These are phyloP conservation scores for Phytophthora rubi DNA, from an alignment of 352 stramenopile genomes.

Conservation along the genomic window DNA sequence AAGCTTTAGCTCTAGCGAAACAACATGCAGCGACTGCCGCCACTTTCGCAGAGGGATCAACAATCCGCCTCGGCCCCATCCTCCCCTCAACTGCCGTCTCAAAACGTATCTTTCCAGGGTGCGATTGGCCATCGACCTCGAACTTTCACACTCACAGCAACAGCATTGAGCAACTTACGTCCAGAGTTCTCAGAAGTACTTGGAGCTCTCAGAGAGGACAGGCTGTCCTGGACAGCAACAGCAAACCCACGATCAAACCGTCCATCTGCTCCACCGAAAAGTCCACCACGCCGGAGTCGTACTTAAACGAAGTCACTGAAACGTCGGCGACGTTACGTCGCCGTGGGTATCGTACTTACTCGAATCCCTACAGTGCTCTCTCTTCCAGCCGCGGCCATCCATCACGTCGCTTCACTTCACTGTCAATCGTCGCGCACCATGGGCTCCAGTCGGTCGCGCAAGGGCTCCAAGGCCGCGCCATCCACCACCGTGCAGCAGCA, in stretches of 20 bases:
- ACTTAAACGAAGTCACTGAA: background rate
- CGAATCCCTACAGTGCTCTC: background rate
- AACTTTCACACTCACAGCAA: background rate
- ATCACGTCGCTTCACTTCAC: background rate
- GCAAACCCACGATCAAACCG: background rate
- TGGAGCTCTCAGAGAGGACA: background rate
- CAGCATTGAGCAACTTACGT: background rate
- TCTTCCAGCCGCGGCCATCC: slow-evolving; percentile 1
- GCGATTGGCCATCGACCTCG: background rate
- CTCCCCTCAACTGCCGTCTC: background rate
- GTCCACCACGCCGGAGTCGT: background rate
- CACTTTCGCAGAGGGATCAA: background rate
- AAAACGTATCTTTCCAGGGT: background rate
- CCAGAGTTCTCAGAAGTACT: background rate
- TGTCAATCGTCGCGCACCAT: background rate
- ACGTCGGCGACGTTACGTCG: no score
- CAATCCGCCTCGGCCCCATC: background rate
- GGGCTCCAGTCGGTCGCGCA: background rate
- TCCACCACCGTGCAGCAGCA: background rate
- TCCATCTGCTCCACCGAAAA: background rate
- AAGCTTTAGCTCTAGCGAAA: background rate
- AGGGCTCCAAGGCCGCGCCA: background rate
- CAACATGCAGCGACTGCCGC: background rate
- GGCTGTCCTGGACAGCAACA: background rate
- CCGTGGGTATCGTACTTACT: background rate